phyloP scores from a whole-genome alignment of 495 filamentous ascomycete genomes.

The Filosporella fistucella region DNA sequence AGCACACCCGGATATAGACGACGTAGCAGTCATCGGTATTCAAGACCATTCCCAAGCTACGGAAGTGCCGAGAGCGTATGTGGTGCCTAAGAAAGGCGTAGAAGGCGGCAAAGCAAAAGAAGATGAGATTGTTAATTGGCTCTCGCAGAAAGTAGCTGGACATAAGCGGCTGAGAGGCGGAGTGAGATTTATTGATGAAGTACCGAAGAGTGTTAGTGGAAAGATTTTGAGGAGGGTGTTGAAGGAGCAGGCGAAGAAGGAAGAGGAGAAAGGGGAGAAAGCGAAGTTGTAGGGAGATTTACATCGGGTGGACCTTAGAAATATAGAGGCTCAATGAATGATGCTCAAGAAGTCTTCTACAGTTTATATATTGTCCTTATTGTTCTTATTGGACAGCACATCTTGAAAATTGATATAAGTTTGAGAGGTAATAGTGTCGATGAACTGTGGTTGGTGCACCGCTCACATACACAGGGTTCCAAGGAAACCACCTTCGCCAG shows the following conservation, averaged over 20 bases:
- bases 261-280: conserved; percentile 31
- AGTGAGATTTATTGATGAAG: conserved; percentile 71
- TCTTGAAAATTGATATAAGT: too few species aligned
- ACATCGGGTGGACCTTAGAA: too few species aligned
- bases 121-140: conserved; percentile 57
- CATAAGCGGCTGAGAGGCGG: conserved; percentile 83
- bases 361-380: too few species aligned
- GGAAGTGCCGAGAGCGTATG: conserved; percentile 80
- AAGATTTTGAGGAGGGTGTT: conserved; percentile 81
- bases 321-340: too few species aligned
- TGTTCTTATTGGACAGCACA: too few species aligned
- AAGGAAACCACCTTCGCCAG: too few species aligned
- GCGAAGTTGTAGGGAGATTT: conserved; percentile 28
- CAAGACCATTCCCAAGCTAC: conserved; percentile 63
- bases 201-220: conserved; percentile 82
- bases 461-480: too few species aligned
- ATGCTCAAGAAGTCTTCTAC: too few species aligned
- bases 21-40: conserved; percentile 84
- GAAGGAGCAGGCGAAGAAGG: conserved; percentile 31
- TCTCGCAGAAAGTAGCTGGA: conserved; percentile 44
- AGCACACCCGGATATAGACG: conserved; percentile 66
- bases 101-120: conserved; percentile 45
- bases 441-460: too few species aligned
- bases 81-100: conserved; percentile 59
- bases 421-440: too few species aligned